Conservation (phyloP, 139 green algal species). For the Closterium sp. region DNA sequence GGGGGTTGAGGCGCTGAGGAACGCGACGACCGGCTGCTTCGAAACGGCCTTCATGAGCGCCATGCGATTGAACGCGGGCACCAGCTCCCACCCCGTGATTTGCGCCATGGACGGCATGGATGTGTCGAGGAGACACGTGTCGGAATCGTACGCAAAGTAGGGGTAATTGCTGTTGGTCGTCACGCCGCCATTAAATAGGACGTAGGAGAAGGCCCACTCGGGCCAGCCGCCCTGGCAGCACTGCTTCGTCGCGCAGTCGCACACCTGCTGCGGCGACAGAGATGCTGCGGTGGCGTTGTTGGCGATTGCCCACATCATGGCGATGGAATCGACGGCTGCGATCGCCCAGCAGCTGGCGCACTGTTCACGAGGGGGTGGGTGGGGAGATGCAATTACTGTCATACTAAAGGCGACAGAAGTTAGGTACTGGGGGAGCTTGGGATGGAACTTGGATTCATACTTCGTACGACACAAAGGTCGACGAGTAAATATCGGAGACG, state of each 20-base stretch:
- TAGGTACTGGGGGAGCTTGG: no score
- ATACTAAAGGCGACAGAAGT: no score
- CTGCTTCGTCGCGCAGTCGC: not conserved
- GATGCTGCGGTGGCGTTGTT: not conserved
- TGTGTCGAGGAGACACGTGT: not conserved
- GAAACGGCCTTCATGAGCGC: constrained; percentile 65
- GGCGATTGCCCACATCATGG: constrained; percentile 8
- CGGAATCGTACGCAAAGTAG: constrained; percentile 51
- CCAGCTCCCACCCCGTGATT: constrained; percentile 79
- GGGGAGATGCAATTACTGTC: no score
- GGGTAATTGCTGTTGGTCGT: not conserved
- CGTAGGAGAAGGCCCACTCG: constrained; percentile 2
- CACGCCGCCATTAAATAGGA: not conserved
- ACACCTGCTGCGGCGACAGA: constrained; percentile 12
- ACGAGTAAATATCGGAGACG: no score
- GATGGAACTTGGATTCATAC: no score
- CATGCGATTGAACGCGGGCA: constrained; percentile 62
- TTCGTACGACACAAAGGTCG: no score
- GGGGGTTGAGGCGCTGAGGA: constrained; percentile 77
- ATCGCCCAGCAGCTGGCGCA: constrained; percentile 23
- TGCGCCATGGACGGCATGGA: constrained; percentile 52
- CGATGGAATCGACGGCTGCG: not conserved
- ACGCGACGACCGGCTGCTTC: constrained; percentile 82
- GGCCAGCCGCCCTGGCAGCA: constrained; percentile 25
- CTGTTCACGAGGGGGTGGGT: constrained; percentile 7